Conservation (phyloP, 2,329 filamentous ascomycete species). For the Apiospora aurea region DNA sequence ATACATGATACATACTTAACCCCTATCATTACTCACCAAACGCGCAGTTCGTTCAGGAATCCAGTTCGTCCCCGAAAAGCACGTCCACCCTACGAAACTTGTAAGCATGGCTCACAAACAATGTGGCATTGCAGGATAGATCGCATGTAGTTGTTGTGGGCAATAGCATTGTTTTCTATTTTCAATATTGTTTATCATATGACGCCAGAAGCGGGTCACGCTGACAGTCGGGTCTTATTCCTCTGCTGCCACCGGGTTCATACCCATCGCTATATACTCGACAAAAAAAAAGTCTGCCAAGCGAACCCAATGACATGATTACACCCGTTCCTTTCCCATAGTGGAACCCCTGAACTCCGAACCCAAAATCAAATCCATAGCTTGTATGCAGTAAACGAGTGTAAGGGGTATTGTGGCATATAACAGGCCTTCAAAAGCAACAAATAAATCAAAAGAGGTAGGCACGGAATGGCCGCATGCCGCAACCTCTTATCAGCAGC, state of each 20-base stretch:
- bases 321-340: not conserved
- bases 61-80: not conserved
- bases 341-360: not conserved
- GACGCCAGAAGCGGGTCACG: slow-evolving; percentile 1
- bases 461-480: not conserved
- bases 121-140: not conserved
- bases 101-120: not conserved
- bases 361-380: not conserved
- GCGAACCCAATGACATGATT: slow-evolving; percentile 10
- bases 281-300: not conserved
- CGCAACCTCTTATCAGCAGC: not conserved
- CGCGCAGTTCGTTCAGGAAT: not conserved
- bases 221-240: not conserved
- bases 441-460: not conserved
- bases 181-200: not conserved
- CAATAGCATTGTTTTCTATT: slow-evolving; percentile 9
- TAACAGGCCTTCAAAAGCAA: not conserved
- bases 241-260: not conserved
- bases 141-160: not conserved
- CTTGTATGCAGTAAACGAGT: slow-evolving; percentile 10
- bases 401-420: slow-evolving; percentile 3
- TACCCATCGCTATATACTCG: slow-evolving; percentile 11
- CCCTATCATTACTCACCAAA: not conserved
- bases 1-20: not conserved
- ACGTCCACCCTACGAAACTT: not conserved